phyloP scores from a whole-genome alignment of 225 moss, liverwort and hornwort genomes.

The Takakia lepidozioides region DNA sequence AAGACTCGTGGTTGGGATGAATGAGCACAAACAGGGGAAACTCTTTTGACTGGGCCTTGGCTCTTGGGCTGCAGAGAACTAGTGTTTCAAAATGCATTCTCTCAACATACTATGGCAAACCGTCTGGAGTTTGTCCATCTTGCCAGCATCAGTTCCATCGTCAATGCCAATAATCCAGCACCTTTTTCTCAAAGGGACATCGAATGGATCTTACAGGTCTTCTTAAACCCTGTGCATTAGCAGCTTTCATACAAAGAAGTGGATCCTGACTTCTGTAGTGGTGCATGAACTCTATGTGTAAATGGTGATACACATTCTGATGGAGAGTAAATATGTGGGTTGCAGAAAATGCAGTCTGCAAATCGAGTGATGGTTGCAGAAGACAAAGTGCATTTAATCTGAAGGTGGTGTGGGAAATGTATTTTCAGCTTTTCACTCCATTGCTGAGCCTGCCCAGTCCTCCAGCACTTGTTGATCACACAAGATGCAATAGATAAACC shows the following conservation, averaged over 20 bases:
- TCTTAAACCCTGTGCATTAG: background rate
- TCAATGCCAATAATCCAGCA: conserved; percentile 59
- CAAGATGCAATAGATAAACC: too few species aligned
- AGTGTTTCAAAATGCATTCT: conserved; percentile 50
- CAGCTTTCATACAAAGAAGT: too few species aligned
- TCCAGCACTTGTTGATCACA: too few species aligned
- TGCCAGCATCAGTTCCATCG: conserved; percentile 40
- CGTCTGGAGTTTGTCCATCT: conserved; percentile 53
- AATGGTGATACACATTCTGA: too few species aligned
- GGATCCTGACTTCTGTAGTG: too few species aligned
- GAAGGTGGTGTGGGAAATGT: too few species aligned
- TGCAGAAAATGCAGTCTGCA: conserved; percentile 40
- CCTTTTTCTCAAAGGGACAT: conserved; percentile 69
- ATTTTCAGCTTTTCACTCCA: too few species aligned
- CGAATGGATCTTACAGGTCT: conserved; percentile 67
- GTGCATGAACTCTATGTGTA: too few species aligned
- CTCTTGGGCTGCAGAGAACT: conserved; percentile 33
- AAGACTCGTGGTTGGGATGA: background rate
- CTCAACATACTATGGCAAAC: conserved; percentile 45
- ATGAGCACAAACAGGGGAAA: background rate
- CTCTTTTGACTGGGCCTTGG: too few species aligned
- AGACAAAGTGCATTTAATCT: conserved; percentile 40
- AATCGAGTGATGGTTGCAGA: conserved; percentile 41
- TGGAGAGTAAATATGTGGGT: background rate
- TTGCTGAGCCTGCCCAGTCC: too few species aligned